A percentile compares a stretch with the other conserved stretches of the same genome.
phyloP scores from a whole-genome alignment of 2,329 filamentous ascomycete species.

The Thielaviopsis euricoi region DNA sequence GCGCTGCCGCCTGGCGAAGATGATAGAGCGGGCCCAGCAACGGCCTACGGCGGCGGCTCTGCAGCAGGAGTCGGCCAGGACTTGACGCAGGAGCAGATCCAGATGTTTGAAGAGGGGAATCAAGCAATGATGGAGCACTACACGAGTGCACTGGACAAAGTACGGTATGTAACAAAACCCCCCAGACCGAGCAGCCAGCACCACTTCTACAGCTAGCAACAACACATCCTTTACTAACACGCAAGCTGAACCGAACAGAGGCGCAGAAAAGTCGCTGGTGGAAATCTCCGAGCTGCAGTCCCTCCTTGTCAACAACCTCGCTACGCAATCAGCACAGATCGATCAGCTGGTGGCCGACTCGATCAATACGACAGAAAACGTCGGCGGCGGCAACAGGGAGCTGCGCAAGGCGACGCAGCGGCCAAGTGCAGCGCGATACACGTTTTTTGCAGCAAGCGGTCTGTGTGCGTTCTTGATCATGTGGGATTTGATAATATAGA shows the following conservation, averaged over 20 bases:
- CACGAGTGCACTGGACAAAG: slow-evolving; percentile 85
- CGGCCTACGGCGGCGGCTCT: background rate
- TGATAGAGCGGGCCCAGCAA: slow-evolving; percentile 11
- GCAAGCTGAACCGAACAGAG: slow-evolving; percentile 33
- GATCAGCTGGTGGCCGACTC: slow-evolving; percentile 78
- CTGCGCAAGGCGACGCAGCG: slow-evolving; percentile 66
- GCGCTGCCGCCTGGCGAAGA: slow-evolving; percentile 12
- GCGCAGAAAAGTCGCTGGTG: slow-evolving; percentile 73
- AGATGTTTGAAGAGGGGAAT: slow-evolving; percentile 88
- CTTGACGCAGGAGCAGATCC: slow-evolving; percentile 69
- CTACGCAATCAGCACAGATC: slow-evolving; percentile 75
- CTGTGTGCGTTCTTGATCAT: slow-evolving; percentile 58
- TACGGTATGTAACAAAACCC: slow-evolving; percentile 71
- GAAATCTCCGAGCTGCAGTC: slow-evolving; percentile 90
- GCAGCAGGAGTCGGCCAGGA: slow-evolving; percentile 24
- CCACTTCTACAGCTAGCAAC: background rate
- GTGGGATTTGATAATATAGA: slow-evolving; percentile 55
- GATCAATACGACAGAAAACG: slow-evolving; percentile 64
- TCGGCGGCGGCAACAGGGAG: slow-evolving; percentile 79
- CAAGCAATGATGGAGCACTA: slow-evolving; percentile 86
- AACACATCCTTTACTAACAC: background rate
- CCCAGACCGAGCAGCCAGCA: background rate
- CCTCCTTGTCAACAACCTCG: slow-evolving; percentile 70
- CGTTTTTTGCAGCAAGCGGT: slow-evolving; percentile 65
- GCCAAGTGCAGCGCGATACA: slow-evolving; percentile 56